phyloP scores from a whole-genome alignment of 306 rosid genomes.

The Coriaria nepalensis region DNA sequence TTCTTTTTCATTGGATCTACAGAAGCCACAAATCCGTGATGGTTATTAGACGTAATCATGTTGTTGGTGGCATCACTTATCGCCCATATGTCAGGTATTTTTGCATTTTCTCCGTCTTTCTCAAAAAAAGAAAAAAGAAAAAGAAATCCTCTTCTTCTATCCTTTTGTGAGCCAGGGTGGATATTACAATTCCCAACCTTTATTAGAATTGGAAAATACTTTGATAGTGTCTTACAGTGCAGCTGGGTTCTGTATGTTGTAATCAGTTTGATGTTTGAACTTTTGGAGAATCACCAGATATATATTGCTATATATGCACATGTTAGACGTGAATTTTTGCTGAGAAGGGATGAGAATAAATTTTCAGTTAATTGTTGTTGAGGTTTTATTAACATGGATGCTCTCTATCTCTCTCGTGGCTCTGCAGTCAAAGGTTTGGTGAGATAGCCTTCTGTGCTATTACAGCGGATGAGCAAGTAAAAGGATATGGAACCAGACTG shows the following conservation, averaged over 20 bases:
- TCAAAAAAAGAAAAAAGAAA: not conserved
- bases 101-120: not conserved
- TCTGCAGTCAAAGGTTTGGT: slow-evolving; percentile 71
- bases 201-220: no score
- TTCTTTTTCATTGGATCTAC: slow-evolving; percentile 27
- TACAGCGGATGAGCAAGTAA: slow-evolving; percentile 93
- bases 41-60: slow-evolving; percentile 74
- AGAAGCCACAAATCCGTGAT: slow-evolving; percentile 94
- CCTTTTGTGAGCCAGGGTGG: no score
- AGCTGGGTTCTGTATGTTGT: no score
- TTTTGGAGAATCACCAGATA: no score
- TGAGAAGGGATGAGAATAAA: no score
- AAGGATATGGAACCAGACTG: slow-evolving; percentile 92
- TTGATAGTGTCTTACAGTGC: no score
- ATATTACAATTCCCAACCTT: no score
- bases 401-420: slow-evolving; percentile 12
- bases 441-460: slow-evolving; percentile 97
- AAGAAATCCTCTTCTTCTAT: no score
- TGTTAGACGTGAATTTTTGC: no score
- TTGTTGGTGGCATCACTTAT: slow-evolving; percentile 96
- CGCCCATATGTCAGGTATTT: slow-evolving; percentile 80
- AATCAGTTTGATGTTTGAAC: no score
- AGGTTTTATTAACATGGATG: slow-evolving; percentile 4
- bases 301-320: no score
- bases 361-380: no score